These are phyloP conservation scores for Solanum etuberosum DNA, from an alignment of 257 asterid species.

Conservation along the genomic window DNA sequence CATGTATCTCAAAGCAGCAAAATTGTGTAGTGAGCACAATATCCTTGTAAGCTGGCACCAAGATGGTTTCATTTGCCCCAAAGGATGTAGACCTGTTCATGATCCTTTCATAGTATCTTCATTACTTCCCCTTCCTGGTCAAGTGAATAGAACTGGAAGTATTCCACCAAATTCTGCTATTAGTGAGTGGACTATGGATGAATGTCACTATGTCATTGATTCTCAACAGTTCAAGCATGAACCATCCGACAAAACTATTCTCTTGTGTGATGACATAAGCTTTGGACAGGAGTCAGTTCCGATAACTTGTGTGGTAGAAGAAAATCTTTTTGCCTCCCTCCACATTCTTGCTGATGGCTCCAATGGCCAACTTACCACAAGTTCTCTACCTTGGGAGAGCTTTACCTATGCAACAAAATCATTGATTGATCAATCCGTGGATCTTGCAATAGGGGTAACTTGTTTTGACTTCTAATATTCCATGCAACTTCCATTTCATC, in stretches of 20 bases:
- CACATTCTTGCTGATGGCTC: constrained; percentile 57
- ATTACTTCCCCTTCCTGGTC: constrained; percentile 28
- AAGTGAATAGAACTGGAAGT: constrained; percentile 16
- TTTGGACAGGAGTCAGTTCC: constrained; percentile 83
- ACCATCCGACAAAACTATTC: constrained; percentile 60
- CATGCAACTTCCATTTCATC: not conserved
- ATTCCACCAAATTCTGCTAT: constrained; percentile 15
- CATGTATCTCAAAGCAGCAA: constrained; percentile 79
- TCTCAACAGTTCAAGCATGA: constrained; percentile 72
- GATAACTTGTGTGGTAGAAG: constrained; percentile 90
- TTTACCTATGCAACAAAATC: constrained; percentile 73
- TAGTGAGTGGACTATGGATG: constrained; percentile 82
- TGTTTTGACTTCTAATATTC: not conserved
- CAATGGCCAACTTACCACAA: constrained; percentile 57
- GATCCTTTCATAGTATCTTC: constrained; percentile 31
- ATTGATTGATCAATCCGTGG: constrained; percentile 50
- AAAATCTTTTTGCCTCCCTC: constrained; percentile 60
- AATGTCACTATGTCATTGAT: constrained; percentile 78
- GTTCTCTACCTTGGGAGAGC: constrained; percentile 93
- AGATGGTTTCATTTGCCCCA: constrained; percentile 66
- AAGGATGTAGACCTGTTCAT: constrained; percentile 43
- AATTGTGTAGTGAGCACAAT: constrained; percentile 86
- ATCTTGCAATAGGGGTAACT: constrained; percentile 63
- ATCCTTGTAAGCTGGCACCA: constrained; percentile 76
- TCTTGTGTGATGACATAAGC: constrained; percentile 89